Evolutionary conservation across 1,284 basidiomycete genomes (phyloP).

Genomic region (Ustilago bromivora): DNA sequence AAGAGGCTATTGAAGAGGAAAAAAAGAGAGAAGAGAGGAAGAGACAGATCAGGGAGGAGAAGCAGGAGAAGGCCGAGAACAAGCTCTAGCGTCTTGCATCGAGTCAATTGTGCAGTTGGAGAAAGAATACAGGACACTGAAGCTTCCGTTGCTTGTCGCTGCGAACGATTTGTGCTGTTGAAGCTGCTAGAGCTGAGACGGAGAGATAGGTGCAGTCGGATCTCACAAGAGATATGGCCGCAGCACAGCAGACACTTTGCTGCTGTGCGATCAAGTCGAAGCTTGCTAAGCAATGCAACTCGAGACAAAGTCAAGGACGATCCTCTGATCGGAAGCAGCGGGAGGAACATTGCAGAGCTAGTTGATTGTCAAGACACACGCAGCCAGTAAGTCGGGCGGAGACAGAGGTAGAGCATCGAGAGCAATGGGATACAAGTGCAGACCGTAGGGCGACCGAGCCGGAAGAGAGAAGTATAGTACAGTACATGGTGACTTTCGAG

Average conservation of each 20-base stretch:
- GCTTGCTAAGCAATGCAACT: too few species aligned
- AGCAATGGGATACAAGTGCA: conserved; percentile 4
- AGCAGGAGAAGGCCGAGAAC: conserved; percentile 32
- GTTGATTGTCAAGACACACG: too few species aligned
- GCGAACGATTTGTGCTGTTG: not conserved
- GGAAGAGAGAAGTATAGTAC: not conserved
- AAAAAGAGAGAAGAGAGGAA: conserved; percentile 17
- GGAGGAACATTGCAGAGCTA: too few species aligned
- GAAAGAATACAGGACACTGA: not conserved
- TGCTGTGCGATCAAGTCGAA: too few species aligned
- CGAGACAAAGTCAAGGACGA: too few species aligned
- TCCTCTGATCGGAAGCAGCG: too few species aligned
- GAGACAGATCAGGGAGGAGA: conserved; percentile 26
- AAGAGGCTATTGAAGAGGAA: conserved; percentile 35
- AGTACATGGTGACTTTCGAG: too few species aligned
- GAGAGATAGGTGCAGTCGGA: too few species aligned
- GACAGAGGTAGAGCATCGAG: not conserved
- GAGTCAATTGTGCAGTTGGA: not conserved
- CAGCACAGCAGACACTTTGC: too few species aligned
- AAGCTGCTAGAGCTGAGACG: too few species aligned
- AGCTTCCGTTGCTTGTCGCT: too few species aligned
- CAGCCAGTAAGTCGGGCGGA: not conserved
- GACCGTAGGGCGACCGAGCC: not conserved
- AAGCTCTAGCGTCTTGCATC: conserved; percentile 14
- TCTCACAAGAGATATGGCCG: too few species aligned